Conservation (phyloP, 139 green algal genomes). For the Tetradesmus lagerheimii region DNA sequence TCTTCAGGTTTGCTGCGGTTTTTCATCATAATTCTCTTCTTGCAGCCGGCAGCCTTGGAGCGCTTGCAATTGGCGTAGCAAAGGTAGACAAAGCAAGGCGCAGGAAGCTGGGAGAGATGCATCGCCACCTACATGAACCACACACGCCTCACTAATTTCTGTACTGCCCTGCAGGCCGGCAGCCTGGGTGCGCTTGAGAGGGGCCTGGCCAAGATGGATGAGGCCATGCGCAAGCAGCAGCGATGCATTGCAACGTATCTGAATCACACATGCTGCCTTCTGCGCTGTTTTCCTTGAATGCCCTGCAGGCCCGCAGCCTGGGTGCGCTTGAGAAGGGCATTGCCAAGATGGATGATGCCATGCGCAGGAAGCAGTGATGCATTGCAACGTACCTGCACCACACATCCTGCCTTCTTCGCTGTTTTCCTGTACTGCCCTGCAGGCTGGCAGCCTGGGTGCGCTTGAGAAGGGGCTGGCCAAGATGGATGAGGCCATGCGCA, state of each 20-base stretch:
- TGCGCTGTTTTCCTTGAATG: no score
- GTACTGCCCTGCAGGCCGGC: no score
- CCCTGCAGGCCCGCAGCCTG: neutral
- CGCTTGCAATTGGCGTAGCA: no score
- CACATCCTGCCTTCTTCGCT: neutral
- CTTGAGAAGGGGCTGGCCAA: conserved; percentile 27
- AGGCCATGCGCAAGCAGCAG: conserved; percentile 76
- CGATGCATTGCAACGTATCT: no score
- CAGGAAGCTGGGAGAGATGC: no score
- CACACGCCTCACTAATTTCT: no score
- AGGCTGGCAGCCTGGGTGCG: conserved; percentile 61
- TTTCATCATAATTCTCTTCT: no score
- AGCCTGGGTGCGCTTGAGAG: conserved; percentile 66
- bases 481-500: neutral
- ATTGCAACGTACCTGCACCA: neutral
- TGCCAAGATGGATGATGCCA: neutral
- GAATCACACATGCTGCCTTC: no score
- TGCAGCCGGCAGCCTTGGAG: no score
- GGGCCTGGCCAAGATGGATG: conserved; percentile 77
- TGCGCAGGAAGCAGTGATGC: neutral
- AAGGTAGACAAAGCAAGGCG: no score
- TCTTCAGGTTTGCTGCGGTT: no score
- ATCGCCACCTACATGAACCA: no score
- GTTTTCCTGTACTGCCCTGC: neutral
- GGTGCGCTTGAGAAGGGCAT: neutral